phyloP scores from a whole-genome alignment of 2,329 filamentous ascomycete genomes.

The Neospermospora avenae region DNA sequence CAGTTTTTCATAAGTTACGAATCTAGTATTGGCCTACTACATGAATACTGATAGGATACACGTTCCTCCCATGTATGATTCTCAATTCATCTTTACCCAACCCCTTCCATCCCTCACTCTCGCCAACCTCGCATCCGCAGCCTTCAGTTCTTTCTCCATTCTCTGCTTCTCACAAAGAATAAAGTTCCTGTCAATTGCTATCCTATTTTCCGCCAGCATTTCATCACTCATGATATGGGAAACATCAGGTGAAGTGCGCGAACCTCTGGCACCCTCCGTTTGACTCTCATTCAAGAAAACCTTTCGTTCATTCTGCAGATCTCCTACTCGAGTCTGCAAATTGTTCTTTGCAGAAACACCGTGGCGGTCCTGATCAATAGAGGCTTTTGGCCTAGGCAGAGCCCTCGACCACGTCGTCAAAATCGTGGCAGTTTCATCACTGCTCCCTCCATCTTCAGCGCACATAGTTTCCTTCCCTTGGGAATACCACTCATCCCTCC shows the following conservation, averaged over 20 bases:
- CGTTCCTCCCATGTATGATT: too few relatives aligned
- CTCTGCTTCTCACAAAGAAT: not conserved
- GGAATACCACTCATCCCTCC: not conserved
- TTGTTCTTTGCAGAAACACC: not conserved
- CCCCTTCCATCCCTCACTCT: conserved; percentile 12
- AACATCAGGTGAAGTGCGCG: not conserved
- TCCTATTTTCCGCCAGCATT: not conserved
- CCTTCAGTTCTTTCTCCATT: not conserved
- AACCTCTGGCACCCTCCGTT: not conserved
- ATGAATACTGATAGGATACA: too few relatives aligned
- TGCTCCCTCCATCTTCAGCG: not conserved
- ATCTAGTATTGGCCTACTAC: too few relatives aligned
- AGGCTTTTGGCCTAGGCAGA: not conserved
- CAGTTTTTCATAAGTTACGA: too few relatives aligned
- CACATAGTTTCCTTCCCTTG: not conserved
- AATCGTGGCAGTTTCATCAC: not conserved
- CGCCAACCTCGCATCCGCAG: conserved; percentile 9
- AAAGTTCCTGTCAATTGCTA: not conserved
- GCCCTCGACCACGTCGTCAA: not conserved
- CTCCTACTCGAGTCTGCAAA: not conserved
- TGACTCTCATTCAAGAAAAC: not conserved
- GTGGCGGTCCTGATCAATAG: too few relatives aligned
- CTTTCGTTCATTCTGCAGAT: not conserved
- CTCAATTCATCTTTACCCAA: not conserved
- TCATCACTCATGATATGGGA: not conserved